These are phyloP conservation scores for Naganishia randhawae DNA, from an alignment of 768 basidiomycete species.

Conservation along the genomic window DNA sequence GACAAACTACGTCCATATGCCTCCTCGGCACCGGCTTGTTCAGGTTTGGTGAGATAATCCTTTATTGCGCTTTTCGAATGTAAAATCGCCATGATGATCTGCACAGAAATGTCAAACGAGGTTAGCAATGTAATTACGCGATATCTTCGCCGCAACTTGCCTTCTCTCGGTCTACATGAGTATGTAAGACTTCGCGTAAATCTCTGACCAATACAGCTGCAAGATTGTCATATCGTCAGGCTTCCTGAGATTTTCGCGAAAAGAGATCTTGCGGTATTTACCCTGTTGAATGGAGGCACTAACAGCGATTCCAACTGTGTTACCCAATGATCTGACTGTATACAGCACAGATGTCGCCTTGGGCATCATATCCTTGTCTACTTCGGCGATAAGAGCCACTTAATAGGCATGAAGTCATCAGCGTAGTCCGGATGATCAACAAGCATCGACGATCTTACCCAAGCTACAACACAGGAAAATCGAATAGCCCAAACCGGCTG, in stretches of 20 bases:
- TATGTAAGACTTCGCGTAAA: slow-evolving; percentile 29
- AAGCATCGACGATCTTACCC: slow-evolving; percentile 31
- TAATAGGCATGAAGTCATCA: not conserved
- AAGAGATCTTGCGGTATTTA: not conserved
- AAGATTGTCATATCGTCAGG: not conserved
- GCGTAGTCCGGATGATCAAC: not conserved
- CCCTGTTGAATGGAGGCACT: slow-evolving; percentile 45
- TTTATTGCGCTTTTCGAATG: slow-evolving; percentile 47
- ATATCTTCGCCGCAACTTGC: slow-evolving; percentile 21
- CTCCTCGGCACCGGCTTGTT: slow-evolving; percentile 33
- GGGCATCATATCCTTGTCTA: slow-evolving; percentile 47
- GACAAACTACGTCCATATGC: slow-evolving; percentile 40
- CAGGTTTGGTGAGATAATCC: slow-evolving; percentile 29
- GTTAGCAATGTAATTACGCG: not conserved
- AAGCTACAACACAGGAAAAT: slow-evolving; percentile 45
- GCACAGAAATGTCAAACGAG: not conserved
- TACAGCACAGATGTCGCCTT: slow-evolving; percentile 48
- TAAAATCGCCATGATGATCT: slow-evolving; percentile 42
- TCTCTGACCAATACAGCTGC: slow-evolving; percentile 36
- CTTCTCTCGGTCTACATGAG: slow-evolving; percentile 30
- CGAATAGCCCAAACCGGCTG: slow-evolving; percentile 44
- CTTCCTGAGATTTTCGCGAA: not conserved
- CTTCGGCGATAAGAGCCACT: slow-evolving; percentile 46
- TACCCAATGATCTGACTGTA: slow-evolving; percentile 46
- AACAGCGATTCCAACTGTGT: slow-evolving; percentile 43